Conservation (phyloP, 176 grass and related monocot genomes). For the Ananas comosus region DNA sequence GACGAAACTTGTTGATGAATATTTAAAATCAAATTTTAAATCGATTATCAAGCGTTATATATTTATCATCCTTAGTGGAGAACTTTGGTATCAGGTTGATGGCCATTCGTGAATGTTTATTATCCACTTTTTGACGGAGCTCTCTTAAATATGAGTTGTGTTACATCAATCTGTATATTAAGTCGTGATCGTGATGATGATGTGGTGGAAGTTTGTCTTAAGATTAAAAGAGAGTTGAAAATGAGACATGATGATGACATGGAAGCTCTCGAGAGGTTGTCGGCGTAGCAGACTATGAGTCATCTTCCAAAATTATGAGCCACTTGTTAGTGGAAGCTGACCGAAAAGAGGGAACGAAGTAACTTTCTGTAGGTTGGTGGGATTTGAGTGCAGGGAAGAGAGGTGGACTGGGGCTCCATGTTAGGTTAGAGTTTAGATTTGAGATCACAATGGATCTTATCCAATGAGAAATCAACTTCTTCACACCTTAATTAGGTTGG, state of each 20-base stretch:
- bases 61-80: background rate
- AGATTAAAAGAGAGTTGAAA: background rate
- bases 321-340: background rate
- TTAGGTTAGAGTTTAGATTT: background rate
- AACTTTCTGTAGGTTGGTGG: background rate
- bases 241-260: background rate
- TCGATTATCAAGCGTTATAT: too few relatives aligned
- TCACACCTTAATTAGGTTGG: too few relatives aligned
- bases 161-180: background rate
- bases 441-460: background rate
- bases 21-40: too few relatives aligned
- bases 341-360: background rate
- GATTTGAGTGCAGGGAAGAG: background rate
- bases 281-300: background rate
- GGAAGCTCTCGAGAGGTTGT: background rate
- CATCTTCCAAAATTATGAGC: background rate
- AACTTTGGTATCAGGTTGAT: background rate
- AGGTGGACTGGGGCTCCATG: background rate
- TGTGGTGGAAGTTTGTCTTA: background rate
- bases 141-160: background rate
- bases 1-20: too few relatives aligned
- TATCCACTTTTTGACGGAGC: background rate
- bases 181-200: background rate
- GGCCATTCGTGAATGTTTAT: background rate
- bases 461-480: background rate